Evolutionary conservation across 805 yeast genomes (phyloP).

Genomic region (Komagataella populi): DNA sequence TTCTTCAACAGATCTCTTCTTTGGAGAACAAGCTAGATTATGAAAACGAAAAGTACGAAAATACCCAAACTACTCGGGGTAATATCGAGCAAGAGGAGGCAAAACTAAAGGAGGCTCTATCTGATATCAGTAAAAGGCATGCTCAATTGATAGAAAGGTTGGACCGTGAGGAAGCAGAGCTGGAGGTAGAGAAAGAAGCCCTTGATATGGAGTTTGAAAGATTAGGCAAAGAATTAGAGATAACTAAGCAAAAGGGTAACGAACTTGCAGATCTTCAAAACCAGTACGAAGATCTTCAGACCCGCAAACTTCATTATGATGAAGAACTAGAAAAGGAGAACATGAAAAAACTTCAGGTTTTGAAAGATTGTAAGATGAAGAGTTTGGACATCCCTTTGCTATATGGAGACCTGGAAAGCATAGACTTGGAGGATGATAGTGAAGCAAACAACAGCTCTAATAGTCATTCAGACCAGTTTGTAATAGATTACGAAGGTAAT

Average conservation of each 20-base stretch:
- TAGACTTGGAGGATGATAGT: constrained; percentile 46
- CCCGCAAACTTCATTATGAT: constrained; percentile 8
- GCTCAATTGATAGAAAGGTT: not conserved
- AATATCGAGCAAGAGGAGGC: constrained; percentile 24
- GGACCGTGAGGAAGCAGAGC: constrained; percentile 24
- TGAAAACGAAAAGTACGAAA: constrained; percentile 45
- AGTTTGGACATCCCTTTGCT: constrained; percentile 48
- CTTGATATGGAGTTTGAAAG: constrained; percentile 15
- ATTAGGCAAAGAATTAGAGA: not conserved
- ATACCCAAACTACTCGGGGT: constrained; percentile 31
- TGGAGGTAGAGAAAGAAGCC: constrained; percentile 23
- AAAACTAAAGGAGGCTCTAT: constrained; percentile 17
- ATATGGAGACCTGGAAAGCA: constrained; percentile 43
- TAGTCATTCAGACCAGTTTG: constrained; percentile 14
- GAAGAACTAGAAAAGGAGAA: constrained; percentile 41
- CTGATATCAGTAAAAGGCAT: constrained; percentile 11
- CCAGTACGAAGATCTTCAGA: not conserved
- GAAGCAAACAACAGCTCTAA: constrained; percentile 18
- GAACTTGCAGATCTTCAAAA: constrained; percentile 11
- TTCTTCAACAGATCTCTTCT: constrained; percentile 45
- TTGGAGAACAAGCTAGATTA: constrained; percentile 49
- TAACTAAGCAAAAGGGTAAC: constrained; percentile 5
- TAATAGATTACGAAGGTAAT: constrained; percentile 40
- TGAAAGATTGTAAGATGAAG: constrained; percentile 67
- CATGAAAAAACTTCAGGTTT: constrained; percentile 40